Evolutionary conservation across 805 yeast species (phyloP).

Genomic region (Starmerella floris): DNA sequence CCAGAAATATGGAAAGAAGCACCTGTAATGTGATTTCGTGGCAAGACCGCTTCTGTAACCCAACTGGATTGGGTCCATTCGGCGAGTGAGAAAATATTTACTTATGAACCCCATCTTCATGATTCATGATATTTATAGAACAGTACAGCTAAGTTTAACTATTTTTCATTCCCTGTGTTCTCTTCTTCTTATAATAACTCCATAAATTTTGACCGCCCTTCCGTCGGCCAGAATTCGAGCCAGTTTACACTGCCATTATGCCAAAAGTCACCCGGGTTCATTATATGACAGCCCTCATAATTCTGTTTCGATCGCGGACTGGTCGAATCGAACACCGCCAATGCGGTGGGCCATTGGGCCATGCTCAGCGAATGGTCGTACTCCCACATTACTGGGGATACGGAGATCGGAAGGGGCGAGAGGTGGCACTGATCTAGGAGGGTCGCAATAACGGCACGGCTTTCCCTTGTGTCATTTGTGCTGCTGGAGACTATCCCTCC

Average conservation of each 20-base stretch:
- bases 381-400: constrained; percentile 56
- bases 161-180: background rate
- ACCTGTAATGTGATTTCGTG: background rate
- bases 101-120: too few species aligned
- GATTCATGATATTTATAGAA: background rate
- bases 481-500: background rate
- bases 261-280: constrained; percentile 54
- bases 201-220: constrained; percentile 33
- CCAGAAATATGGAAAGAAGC: background rate
- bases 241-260: constrained; percentile 41
- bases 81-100: too few species aligned
- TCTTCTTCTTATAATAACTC: constrained; percentile 3
- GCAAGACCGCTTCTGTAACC: too few species aligned
- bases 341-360: constrained; percentile 60
- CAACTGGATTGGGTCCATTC: too few species aligned
- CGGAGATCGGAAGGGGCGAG: constrained; percentile 56
- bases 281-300: constrained; percentile 68
- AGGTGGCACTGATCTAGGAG: constrained; percentile 75
- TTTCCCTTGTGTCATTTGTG: constrained; percentile 24
- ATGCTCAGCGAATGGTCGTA: constrained; percentile 56
- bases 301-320: constrained; percentile 61
- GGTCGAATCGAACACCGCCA: constrained; percentile 55
- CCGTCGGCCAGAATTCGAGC: constrained; percentile 57
- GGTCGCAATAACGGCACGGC: constrained; percentile 54
- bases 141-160: background rate